Conservation (phyloP, 2,329 filamentous ascomycete species). For the Talaromyces sp. region DNA sequence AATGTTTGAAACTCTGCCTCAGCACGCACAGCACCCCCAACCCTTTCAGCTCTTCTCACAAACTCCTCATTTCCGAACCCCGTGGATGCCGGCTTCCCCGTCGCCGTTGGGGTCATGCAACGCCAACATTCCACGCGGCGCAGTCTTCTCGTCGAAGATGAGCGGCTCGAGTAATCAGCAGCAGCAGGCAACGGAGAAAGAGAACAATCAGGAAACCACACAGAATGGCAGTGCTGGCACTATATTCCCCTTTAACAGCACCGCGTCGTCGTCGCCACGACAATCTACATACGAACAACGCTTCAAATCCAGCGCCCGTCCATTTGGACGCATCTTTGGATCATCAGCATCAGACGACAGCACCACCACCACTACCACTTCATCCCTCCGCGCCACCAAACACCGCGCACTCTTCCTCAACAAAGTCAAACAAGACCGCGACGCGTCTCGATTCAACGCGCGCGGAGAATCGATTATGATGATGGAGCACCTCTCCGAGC, state of each 20-base stretch:
- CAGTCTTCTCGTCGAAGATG: slow-evolving; percentile 11
- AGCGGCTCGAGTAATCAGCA: neutral
- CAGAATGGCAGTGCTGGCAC: neutral
- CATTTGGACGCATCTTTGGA: slow-evolving; percentile 11
- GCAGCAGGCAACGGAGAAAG: neutral
- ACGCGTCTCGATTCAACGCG: slow-evolving; percentile 31
- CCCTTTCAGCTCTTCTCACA: neutral
- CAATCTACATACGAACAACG: slow-evolving; percentile 28
- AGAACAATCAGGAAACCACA: neutral
- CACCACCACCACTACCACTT: slow-evolving; percentile 13
- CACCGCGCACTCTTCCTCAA: slow-evolving; percentile 37
- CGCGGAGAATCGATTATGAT: slow-evolving; percentile 39
- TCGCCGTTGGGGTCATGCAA: slow-evolving; percentile 9
- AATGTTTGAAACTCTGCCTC: slow-evolving; percentile 10
- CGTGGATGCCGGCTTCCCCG: slow-evolving; percentile 2
- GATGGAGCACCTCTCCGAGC: slow-evolving; percentile 36
- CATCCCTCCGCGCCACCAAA: slow-evolving; percentile 25
- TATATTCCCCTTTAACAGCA: neutral
- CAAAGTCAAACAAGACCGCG: slow-evolving; percentile 34
- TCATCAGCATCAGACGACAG: slow-evolving; percentile 1
- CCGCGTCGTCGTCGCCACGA: neutral
- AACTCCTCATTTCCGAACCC: neutral
- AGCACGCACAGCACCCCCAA: slow-evolving; percentile 3
- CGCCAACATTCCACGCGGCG: slow-evolving; percentile 8
- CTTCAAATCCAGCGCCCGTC: slow-evolving; percentile 22